Evolutionary conservation across 805 yeast species (phyloP), one percentile per base, ranked within the genome.

Genomic region (Ogataea polymorpha): DNA sequence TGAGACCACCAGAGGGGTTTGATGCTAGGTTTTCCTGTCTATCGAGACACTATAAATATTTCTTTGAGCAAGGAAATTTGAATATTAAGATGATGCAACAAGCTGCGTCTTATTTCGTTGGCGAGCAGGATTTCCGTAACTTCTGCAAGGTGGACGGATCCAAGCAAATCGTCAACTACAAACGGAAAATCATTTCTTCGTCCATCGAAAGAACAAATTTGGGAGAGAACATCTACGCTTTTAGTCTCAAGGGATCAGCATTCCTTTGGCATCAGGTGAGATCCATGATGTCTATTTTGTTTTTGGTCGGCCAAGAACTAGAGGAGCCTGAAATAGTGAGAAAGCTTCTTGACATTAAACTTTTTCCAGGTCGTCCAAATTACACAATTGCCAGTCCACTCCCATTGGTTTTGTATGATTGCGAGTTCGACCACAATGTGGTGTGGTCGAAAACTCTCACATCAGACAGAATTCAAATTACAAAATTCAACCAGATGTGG

Each of bases 211-310:
- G 26, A 3, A 25, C 55, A 2, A 46, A 49, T 5, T 52, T 48
- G 2, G 44, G 48, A 7, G 43, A 50, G 13, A 77, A 74, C 4
- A 70, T 76, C 40, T 85, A 71, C 54, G 82, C 80, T 42, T 79
- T 91, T 59, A 89, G 88, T 58, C 66, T 93, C 39, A 71, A 75
- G 47, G 99, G 99, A 0, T 70, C 86, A 1, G 99, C 98, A 7
- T 93, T 93, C 53, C 65, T 93, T 41, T 93, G 98, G 98, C 98
- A 93, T 60, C 99, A 93, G 63, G 99, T 93, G 14, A 75, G 99
- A 43, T 89, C 96, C 51, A 93, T 93, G 93, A 77, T 89, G 67
- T 96, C 96, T 0, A 69, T 85, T 9, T 60, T 93, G 41, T 77
- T 93, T 39, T 63, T 84, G 17, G 80, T 89, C 6, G 99, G 96